Base-by-base conservation (phyloP, 2,329 filamentous ascomycete species). In the Pseudogymnoascus sp. region DNA sequence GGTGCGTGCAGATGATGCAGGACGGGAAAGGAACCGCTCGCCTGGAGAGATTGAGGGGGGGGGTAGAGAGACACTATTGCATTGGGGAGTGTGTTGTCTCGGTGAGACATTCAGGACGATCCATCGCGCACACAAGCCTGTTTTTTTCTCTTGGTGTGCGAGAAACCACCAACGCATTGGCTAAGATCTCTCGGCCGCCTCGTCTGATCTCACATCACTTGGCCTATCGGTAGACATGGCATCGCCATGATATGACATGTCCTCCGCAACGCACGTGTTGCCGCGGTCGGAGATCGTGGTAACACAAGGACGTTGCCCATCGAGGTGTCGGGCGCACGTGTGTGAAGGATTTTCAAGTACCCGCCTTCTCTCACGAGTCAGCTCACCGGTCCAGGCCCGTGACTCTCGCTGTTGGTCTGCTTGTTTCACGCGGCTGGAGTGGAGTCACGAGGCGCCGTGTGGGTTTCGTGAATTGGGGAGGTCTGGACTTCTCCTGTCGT, bases 1-100 rank as follows among this genome's bases (percentile, higher is more conserved):
- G 47, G 23, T 6, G 47, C n/a, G 16, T 53, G 47, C 14, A 53
- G 14, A 6, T 12, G 47, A n/a, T 50, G 21, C 47, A 53, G 25
- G 12, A 31, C 47, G 25, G 47, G 47, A 53, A 8, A 14, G n/a
- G 25, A 53, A 53, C 47, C 47, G 47, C 47, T 53, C 47, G 47
- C 47, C 47, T 53, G 47, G 47, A 53, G 47, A 53, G 47, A 53
- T 53, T 53, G 47, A 53, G 12, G 25, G 44, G n/a, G 12, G 47
- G 47, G 25, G 47, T 18, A 31, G 47, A 31, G 14, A 53, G 10
- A 31, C 8, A 18, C 14, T 31, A 25, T 18, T 31, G 14, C n/a
- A 31, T 53, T 53, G 23, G 47, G 4, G 47, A 53, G 47, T 16
- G 47, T 18, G 47, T 31, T 53, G 47, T 53, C 47, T 53, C 47